Percentiles rank a stretch among this genome's conserved stretches.
These are phyloP conservation scores for Juglanconis oblonga DNA, from an alignment of 2,329 filamentous ascomycete genomes.

Conservation along the genomic window DNA sequence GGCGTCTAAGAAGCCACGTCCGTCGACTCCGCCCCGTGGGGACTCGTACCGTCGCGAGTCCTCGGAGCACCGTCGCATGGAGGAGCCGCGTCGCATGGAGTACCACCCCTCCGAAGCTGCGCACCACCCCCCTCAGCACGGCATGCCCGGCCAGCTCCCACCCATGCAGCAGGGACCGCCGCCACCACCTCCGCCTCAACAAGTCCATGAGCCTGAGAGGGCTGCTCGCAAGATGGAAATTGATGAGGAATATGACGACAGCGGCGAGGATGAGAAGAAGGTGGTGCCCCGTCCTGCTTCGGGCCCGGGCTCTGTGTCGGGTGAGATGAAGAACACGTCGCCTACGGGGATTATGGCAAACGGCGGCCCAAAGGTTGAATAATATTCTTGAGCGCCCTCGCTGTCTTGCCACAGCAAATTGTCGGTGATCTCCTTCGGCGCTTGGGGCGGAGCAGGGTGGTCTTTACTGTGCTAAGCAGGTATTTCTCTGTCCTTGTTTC, in stretches of 20 bases:
- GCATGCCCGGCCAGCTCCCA: slow-evolving; percentile 57
- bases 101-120: slow-evolving; percentile 93
- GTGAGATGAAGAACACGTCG: slow-evolving; percentile 51
- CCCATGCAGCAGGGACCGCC: slow-evolving; percentile 62
- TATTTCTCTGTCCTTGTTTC: no score
- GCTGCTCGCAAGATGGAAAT: slow-evolving; percentile 95
- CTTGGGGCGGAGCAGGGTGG: no score
- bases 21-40: slow-evolving; percentile 66
- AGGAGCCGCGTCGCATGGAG: slow-evolving; percentile 62
- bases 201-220: slow-evolving; percentile 70
- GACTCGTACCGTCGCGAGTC: slow-evolving; percentile 74
- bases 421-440: no score
- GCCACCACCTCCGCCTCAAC: slow-evolving; percentile 30
- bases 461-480: no score
- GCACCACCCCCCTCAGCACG: slow-evolving; percentile 70
- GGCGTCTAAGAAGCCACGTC: slow-evolving; percentile 76
- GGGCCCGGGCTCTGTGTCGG: slow-evolving; percentile 40
- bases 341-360: slow-evolving; percentile 33
- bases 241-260: slow-evolving; percentile 96
- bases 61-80: slow-evolving; percentile 65
- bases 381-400: not conserved
- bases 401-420: no score
- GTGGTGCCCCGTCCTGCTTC: slow-evolving; percentile 35
- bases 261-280: slow-evolving; percentile 81
- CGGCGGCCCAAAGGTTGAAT: slow-evolving; percentile 16